Evolutionary conservation across 768 basidiomycete genomes (phyloP), one percentile per base, ranked within the genome.

Genomic region (Russula foetens): DNA sequence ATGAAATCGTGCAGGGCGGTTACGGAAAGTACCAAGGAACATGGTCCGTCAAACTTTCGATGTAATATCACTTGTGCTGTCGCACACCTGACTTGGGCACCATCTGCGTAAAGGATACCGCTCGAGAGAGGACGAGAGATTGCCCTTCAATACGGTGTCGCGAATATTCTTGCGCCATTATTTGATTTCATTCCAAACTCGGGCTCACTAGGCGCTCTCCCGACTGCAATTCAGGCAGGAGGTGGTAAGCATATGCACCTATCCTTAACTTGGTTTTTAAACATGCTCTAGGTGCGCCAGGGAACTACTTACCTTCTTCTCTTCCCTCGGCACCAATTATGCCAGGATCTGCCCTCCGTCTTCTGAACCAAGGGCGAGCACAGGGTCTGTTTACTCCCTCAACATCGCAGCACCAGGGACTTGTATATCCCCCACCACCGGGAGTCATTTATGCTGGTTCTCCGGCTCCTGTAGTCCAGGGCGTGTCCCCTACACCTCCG

Each of bases 1-100:
- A 97, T 73, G 96, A 99, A 74, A 98, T 98, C 72, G 92, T 99
- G 6, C 97, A 98, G 73, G 97, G 97, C 41, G 97, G 97, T 31
- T 98, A 98, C 71, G 97, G 97, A 26, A 96, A 98, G 76, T 99
- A 98, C 72, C 97, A 99, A 73, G 97, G 97, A 65, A 98, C 96
- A 58, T 99, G 97, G 96, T 96, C 69, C 70, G 85, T 69, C 56
- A 56, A 60, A 21, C 38, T 35, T 43, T 48, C 43, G 3, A 43
- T 47, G 33, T 45, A 29, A 19, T 52, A 56, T 56, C 56, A 23
- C 28, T 60, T 46, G 49, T 39, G 49, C 55, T 51, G 29, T 52
- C 57, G 53, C n/a, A 45, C 35, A 39, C 29, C 47, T 51, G 11
- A 59, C 46, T 12, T 23, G 31, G 17, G 19, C 28, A n/a, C 26